Conservation (phyloP, 1,284 basidiomycete species). For the Trichosporon sp. region DNA sequence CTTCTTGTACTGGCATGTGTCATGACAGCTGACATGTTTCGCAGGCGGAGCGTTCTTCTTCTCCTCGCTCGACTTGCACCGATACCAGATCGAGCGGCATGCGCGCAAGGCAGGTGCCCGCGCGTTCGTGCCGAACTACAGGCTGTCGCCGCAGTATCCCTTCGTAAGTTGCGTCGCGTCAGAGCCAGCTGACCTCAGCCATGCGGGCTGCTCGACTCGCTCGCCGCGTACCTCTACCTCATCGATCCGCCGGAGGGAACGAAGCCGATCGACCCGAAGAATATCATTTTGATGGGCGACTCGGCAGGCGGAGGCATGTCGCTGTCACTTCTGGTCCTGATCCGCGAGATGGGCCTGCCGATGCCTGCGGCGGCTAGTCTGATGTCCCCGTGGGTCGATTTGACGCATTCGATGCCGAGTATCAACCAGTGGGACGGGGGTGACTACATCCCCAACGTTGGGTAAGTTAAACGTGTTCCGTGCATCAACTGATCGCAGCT, state of each 20-base stretch:
- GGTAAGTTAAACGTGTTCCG: constrained; percentile 20
- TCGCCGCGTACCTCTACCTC: constrained; percentile 58
- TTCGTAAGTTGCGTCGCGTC: constrained; percentile 63
- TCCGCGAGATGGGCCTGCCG: constrained; percentile 78
- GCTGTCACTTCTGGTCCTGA: constrained; percentile 75
- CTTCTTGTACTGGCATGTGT: no score
- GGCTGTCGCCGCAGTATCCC: constrained; percentile 85
- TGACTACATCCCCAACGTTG: constrained; percentile 42
- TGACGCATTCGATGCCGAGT: constrained; percentile 90
- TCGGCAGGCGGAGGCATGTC: constrained; percentile 87
- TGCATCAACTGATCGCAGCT: constrained; percentile 26
- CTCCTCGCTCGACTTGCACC: constrained; percentile 41
- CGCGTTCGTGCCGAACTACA: constrained; percentile 72
- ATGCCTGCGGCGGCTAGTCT: constrained; percentile 76
- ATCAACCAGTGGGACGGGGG: constrained; percentile 50
- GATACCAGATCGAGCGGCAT: constrained; percentile 77
- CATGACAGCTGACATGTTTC: neutral
- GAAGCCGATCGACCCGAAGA: constrained; percentile 67
- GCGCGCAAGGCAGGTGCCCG: constrained; percentile 84
- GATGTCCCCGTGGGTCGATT: constrained; percentile 85
- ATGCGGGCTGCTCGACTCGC: constrained; percentile 47
- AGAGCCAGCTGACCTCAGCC: constrained; percentile 49
- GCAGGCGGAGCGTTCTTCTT: constrained; percentile 49
- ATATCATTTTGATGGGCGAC: constrained; percentile 81
- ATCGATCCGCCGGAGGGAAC: constrained; percentile 69